These are phyloP conservation scores for Letharia columbiana DNA, from an alignment of 495 filamentous ascomycete species.

Conservation along the genomic window DNA sequence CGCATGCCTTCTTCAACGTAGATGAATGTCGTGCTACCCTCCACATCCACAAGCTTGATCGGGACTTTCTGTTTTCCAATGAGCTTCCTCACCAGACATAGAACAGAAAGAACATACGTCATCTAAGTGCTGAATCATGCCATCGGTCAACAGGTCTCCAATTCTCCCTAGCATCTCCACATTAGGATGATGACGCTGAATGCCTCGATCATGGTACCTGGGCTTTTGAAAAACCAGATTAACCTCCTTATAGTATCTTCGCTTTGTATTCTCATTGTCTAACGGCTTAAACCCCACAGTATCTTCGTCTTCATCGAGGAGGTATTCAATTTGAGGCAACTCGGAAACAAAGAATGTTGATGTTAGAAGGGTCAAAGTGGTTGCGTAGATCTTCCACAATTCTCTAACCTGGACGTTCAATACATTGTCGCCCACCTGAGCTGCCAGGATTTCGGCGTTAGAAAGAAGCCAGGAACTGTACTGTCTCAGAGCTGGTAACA, in stretches of 20 bases:
- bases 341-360: constrained; percentile 50
- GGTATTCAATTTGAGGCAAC: constrained; percentile 53
- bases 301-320: constrained; percentile 70
- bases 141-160: constrained; percentile 59
- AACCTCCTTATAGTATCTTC: constrained; percentile 38
- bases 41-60: constrained; percentile 34
- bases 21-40: constrained; percentile 41
- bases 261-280: constrained; percentile 39
- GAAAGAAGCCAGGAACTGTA: constrained; percentile 65
- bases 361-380: constrained; percentile 54
- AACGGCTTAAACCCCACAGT: constrained; percentile 69
- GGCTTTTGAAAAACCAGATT: constrained; percentile 39
- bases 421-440: constrained; percentile 46
- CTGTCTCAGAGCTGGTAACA: constrained; percentile 60
- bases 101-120: constrained; percentile 34
- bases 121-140: constrained; percentile 47
- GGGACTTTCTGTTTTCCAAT: constrained; percentile 35
- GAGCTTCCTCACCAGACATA: constrained; percentile 5
- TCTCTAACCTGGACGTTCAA: constrained; percentile 53
- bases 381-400: constrained; percentile 65
- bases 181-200: constrained; percentile 53
- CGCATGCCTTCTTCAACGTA: constrained; percentile 49
- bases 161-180: constrained; percentile 65
- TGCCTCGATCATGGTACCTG: constrained; percentile 44
- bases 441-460: constrained; percentile 41